These are phyloP conservation scores for Penicillium ucsense DNA, from an alignment of 495 filamentous ascomycete genomes.

Conservation along the genomic window DNA sequence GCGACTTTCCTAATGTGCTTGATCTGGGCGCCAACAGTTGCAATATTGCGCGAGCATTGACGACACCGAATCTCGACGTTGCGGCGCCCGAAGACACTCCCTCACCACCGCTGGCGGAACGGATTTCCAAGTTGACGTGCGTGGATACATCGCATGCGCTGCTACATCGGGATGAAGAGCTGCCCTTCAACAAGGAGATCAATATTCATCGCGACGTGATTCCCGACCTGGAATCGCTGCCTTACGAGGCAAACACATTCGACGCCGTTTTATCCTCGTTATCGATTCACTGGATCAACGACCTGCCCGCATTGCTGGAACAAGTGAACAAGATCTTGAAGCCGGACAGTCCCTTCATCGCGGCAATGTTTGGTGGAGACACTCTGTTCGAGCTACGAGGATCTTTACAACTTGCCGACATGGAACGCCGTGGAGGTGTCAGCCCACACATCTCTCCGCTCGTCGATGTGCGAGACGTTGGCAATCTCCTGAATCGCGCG, in stretches of 20 bases:
- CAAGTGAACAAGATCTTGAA: conserved; percentile 78
- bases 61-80: conserved; percentile 51
- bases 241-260: conserved; percentile 69
- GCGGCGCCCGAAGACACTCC: conserved; percentile 33
- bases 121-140: conserved; percentile 62
- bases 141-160: conserved; percentile 70
- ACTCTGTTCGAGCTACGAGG: conserved; percentile 90
- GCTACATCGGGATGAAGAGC: conserved; percentile 70
- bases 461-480: conserved; percentile 86
- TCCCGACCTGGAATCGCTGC: conserved; percentile 56
- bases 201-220: conserved; percentile 63
- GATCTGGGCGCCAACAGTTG: conserved; percentile 94
- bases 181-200: conserved; percentile 66
- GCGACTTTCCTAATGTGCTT: conserved; percentile 71
- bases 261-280: conserved; percentile 82
- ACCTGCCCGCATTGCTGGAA: conserved; percentile 71
- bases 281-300: conserved; percentile 95
- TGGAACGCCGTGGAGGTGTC: conserved; percentile 80
- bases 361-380: conserved; percentile 93
- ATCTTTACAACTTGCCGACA: conserved; percentile 84
- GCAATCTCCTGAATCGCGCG: conserved; percentile 72
- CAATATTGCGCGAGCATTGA: conserved; percentile 78
- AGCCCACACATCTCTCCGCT: conserved; percentile 79
- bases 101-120: conserved; percentile 54
- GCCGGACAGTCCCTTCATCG: conserved; percentile 86